Conservation (phyloP, 768 basidiomycete genomes). For the Boletus fagicola region DNA sequence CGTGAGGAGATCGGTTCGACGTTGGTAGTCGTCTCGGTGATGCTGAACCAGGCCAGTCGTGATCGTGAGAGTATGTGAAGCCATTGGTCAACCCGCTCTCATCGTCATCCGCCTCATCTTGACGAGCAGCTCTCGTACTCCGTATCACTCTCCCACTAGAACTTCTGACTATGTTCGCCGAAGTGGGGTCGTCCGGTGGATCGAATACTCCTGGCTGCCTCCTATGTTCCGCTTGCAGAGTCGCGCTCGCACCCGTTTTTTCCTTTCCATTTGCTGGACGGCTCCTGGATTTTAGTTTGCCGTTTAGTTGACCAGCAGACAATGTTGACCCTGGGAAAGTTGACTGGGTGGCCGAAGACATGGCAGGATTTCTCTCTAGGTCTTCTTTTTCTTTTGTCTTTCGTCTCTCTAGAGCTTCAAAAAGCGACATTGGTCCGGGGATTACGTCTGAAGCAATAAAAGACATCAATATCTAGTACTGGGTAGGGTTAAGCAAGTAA, state of each 20-base stretch:
- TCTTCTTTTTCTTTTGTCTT: conserved; percentile 51
- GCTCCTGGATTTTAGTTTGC: conserved; percentile 41
- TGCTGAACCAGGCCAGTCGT: conserved; percentile 26
- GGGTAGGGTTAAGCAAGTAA: not conserved
- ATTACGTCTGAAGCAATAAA: conserved; percentile 53
- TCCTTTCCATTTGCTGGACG: conserved; percentile 37
- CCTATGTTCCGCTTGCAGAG: conserved; percentile 26
- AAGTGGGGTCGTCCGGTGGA: conserved; percentile 20
- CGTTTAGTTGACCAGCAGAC: conserved; percentile 22
- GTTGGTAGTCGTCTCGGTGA: conserved; percentile 23
- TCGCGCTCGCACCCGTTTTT: conserved; percentile 31
- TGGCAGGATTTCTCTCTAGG: conserved; percentile 59
- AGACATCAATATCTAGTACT: conserved; percentile 2
- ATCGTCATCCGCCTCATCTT: conserved; percentile 27
- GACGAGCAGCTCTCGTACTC: conserved; percentile 30
- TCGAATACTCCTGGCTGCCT: conserved; percentile 19
- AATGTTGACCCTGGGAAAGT: conserved; percentile 26
- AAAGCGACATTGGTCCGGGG: conserved; percentile 56
- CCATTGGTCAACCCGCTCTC: conserved; percentile 26
- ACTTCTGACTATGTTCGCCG: conserved; percentile 26
- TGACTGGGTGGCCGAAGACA: conserved; percentile 36
- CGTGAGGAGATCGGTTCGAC: conserved; percentile 21
- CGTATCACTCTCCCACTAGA: conserved; percentile 31
- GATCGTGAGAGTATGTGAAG: conserved; percentile 15
- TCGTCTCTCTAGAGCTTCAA: conserved; percentile 57